Base-by-base conservation (phyloP, 495 filamentous ascomycete genomes). In the Endocarpon pusillum region DNA sequence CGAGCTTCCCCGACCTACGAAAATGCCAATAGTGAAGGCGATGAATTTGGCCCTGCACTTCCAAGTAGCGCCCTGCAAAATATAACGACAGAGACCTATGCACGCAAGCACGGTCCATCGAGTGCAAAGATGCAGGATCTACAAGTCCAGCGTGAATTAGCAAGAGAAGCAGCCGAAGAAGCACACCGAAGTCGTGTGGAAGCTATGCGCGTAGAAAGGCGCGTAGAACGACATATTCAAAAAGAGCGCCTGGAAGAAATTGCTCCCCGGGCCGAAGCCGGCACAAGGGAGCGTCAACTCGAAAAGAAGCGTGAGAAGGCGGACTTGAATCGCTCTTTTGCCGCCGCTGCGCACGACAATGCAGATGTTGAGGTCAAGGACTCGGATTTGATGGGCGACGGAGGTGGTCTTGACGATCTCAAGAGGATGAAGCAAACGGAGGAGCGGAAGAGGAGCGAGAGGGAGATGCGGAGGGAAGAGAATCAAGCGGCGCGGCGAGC, bases 271-370 rank as follows among this genome's bases (percentile, higher is more conserved):
- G 82, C 87, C 0, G 84, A 87, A 32, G 56, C 87, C 0, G 85
- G 87, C 1, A 85, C 82, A 2, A 72, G 75, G 18, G 89, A 92
- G 53, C 71, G 87, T 6, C 69, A 72, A 35, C 62, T 97, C 3
- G 87, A 97, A 61, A 94, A 94, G 62, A 75, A 74, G 31, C 58
- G 57, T 8, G 73, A 77, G 36, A 54, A 48, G 3, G 60, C 71
- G 1, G 60, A 56, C 3, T 46, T 61, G 0, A 67, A 67, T 34
- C 55, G 55, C 2, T 44, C 52, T 3, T 68, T 69, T 36, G 66
- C 66, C 3, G 46, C 54, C 9, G 38, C 52, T n/a, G 34, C 29
- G 28, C 59, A 60, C 6, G 56, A 42, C 5, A 56, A 51, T 17
- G 59, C 49, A 0, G 60, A 64, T 3, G 56, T 55, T 24, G 56